A percentile compares a stretch with the other conserved stretches of the same genome.
These are phyloP conservation scores for Trichophyton benhamiae DNA, from an alignment of 2,329 filamentous ascomycete genomes.

Conservation along the genomic window DNA sequence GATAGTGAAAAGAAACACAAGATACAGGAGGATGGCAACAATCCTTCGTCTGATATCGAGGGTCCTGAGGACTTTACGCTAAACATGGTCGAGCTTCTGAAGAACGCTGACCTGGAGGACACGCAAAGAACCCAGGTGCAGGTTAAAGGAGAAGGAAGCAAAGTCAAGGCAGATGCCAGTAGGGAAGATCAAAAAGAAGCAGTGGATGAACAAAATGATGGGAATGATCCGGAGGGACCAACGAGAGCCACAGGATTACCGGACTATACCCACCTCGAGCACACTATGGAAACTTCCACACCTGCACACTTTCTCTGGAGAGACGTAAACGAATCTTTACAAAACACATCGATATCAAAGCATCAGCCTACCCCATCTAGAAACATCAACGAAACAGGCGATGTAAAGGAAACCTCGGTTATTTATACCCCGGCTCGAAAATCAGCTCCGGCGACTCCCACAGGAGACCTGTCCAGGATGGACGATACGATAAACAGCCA, in stretches of 20 bases:
- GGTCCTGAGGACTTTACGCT: conserved; percentile 33
- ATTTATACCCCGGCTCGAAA: neutral
- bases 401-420: neutral
- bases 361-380: neutral
- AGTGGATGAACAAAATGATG: conserved; percentile 11
- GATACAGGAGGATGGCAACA: conserved; percentile 17
- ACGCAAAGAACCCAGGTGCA: neutral
- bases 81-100: conserved; percentile 31
- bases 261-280: conserved; percentile 32
- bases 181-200: conserved; percentile 5
- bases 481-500: neutral
- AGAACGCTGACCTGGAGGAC: conserved; percentile 13
- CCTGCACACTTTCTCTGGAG: conserved; percentile 29
- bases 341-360: neutral
- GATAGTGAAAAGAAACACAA: conserved; percentile 15
- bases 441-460: neutral
- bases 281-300: conserved; percentile 34
- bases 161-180: conserved; percentile 10
- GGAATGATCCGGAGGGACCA: conserved; percentile 20
- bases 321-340: neutral
- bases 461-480: neutral
- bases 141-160: conserved; percentile 7
- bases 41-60: conserved; percentile 26
- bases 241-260: conserved; percentile 20
- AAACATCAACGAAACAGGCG: neutral